Evolutionary conservation across 331 rosid genomes (phyloP), one percentile per base, ranked within the genome.

Genomic region (Rhamnella rubrinervis): DNA sequence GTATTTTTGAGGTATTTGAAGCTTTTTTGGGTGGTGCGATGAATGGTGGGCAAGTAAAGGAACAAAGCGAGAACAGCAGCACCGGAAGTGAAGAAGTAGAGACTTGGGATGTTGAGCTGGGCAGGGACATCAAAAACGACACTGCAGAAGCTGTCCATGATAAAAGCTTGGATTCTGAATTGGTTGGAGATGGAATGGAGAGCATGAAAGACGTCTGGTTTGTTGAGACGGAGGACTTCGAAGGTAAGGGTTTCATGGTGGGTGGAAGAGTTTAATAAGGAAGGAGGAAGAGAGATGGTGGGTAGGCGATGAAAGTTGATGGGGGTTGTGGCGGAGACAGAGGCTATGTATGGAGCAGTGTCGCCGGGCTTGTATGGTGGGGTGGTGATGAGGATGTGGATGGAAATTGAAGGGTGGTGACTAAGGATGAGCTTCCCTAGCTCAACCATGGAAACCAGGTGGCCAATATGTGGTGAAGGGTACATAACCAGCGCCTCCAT

Each of bases 401-500:
- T 63, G 56, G 71, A 4, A 37, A 61, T 64, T 6, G 84, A 67
- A 46, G 80, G 83, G 8, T 63, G 46, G 65, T n/a, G 66, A n/a
- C 59, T 5, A 35, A 74, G 75, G 12, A 83, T 71, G 68, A 80
- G 63, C 59, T 75, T 82, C 69, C 84, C 85, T 5, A 82, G 70
- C 74, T 82, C 90, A 4, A 83, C 78, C 80, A 67, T 80, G 65
- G 90, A 55, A 14, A 78, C 28, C n/a, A 85, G 57, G 64, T 85
- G 90, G 19, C 90, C 82, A 15, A 80, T 69, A 1, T 65, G 57
- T 4, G 85, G 78, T 4, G 72, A 19, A 46, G 90, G 84, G 63
- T 77, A 85, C 0, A 84, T 67, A 65, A 81, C 78, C 23, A 84
- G 63, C 31, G 82, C 63, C n/a, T 76, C 83, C 88, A 83, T 83